Evolutionary conservation across 805 yeast species (phyloP).

Genomic region (Candida gorgasii): DNA sequence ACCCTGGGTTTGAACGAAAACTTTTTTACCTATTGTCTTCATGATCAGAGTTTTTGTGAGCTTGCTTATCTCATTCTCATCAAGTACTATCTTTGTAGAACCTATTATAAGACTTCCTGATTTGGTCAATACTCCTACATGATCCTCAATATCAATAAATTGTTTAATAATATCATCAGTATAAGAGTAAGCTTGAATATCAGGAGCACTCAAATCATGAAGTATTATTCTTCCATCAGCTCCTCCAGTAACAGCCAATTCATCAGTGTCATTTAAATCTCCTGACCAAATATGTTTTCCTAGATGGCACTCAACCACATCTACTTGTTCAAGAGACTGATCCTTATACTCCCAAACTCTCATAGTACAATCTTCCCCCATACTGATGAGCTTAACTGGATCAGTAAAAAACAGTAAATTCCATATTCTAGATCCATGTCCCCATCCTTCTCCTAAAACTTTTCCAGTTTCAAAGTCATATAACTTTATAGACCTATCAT

Average conservation of each 20-base stretch:
- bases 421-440: conserved; percentile 96
- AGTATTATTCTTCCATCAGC: conserved; percentile 84
- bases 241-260: conserved; percentile 80
- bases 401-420: conserved; percentile 53
- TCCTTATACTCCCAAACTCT: conserved; percentile 66
- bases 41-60: conserved; percentile 43
- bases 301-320: conserved; percentile 62
- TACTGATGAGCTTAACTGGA: conserved; percentile 45
- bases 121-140: conserved; percentile 57
- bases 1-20: conserved; percentile 26
- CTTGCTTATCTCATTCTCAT: conserved; percentile 20
- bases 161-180: conserved; percentile 61
- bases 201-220: conserved; percentile 46
- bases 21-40: conserved; percentile 35
- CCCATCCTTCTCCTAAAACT: conserved; percentile 84
- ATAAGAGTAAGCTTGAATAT: conserved; percentile 25
- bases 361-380: conserved; percentile 83
- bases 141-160: conserved; percentile 49
- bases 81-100: conserved; percentile 37
- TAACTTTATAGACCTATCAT: conserved; percentile 83
- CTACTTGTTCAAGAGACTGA: conserved; percentile 37
- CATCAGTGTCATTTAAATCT: conserved; percentile 44
- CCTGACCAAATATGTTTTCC: conserved; percentile 91
- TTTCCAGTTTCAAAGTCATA: conserved; percentile 64
- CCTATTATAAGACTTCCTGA: conserved; percentile 35